Percentiles rank a stretch among this genome's conserved stretches.
phyloP scores from a whole-genome alignment of 176 grass and related monocot species.

The Puya raimondii region DNA sequence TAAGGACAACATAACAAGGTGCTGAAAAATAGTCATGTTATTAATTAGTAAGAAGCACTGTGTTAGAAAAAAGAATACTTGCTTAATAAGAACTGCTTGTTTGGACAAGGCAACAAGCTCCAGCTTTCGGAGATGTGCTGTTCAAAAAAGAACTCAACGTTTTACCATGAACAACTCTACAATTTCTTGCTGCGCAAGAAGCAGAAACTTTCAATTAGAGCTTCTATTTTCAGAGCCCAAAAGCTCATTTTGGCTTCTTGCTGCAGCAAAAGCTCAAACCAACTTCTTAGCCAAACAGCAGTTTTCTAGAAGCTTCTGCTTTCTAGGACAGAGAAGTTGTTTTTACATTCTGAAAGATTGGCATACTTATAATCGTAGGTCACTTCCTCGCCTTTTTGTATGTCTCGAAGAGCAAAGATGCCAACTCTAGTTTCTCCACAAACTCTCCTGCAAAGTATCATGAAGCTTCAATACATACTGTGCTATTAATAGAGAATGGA shows the following conservation, averaged over 20 bases:
- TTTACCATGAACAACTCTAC: too few relatives aligned
- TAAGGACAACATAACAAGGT: not conserved
- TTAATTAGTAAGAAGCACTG: not conserved
- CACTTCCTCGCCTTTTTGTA: slow-evolving; percentile 76
- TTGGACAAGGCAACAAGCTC: too few relatives aligned
- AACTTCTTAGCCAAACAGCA: too few relatives aligned
- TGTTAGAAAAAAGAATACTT: not conserved
- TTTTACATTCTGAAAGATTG: not conserved
- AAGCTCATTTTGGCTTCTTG: too few relatives aligned
- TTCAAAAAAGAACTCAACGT: too few relatives aligned
- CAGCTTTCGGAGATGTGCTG: too few relatives aligned
- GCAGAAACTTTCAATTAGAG: too few relatives aligned
- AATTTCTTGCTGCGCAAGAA: too few relatives aligned
- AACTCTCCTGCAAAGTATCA: slow-evolving; percentile 56
- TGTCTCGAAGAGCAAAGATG: slow-evolving; percentile 74
- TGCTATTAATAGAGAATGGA: slow-evolving; percentile 7
- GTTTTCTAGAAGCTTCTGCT: too few relatives aligned
- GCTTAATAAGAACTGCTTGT: not conserved
- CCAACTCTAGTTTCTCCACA: slow-evolving; percentile 94
- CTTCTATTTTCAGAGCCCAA: too few relatives aligned
- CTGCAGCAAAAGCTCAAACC: too few relatives aligned
- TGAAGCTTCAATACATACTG: slow-evolving; percentile 21
- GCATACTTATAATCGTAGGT: slow-evolving; percentile 96
- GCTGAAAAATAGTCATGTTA: not conserved
- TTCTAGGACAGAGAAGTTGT: slow-evolving; percentile 13